Conservation (phyloP, 176 grass and related monocot genomes). For the Oryza punctata region DNA sequence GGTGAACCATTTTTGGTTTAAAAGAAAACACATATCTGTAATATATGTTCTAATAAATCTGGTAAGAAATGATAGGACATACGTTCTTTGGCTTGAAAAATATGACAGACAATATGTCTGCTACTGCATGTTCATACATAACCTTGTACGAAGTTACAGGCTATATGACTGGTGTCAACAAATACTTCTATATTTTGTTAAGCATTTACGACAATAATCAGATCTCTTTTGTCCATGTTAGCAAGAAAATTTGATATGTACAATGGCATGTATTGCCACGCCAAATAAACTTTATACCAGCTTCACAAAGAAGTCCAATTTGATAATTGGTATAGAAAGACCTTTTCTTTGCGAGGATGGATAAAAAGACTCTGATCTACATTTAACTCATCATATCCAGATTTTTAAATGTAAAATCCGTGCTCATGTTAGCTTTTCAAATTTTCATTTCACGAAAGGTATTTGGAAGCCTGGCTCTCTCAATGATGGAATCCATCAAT, state of each 20-base stretch:
- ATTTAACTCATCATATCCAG: too few species aligned
- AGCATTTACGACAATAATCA: neutral
- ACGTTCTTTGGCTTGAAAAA: neutral
- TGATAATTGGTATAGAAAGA: neutral
- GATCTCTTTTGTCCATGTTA: neutral
- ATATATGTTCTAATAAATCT: neutral
- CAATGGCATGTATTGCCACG: neutral
- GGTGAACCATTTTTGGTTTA: neutral
- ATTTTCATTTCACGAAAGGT: neutral
- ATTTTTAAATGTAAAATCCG: too few species aligned
- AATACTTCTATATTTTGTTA: neutral
- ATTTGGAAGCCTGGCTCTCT: neutral
- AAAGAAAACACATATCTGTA: neutral
- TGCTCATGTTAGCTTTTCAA: neutral
- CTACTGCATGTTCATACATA: neutral
- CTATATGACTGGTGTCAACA: neutral
- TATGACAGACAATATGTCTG: too few species aligned
- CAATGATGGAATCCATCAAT: neutral
- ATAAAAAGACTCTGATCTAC: too few species aligned
- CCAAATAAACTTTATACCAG: neutral
- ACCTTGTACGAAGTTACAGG: neutral
- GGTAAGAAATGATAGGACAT: neutral
- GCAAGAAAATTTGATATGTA: slow-evolving; percentile 1
- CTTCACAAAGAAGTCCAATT: neutral
- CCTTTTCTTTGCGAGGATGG: too few species aligned